These are phyloP conservation scores for Myxozyma monticola DNA, from an alignment of 805 yeast genomes.

Conservation along the genomic window DNA sequence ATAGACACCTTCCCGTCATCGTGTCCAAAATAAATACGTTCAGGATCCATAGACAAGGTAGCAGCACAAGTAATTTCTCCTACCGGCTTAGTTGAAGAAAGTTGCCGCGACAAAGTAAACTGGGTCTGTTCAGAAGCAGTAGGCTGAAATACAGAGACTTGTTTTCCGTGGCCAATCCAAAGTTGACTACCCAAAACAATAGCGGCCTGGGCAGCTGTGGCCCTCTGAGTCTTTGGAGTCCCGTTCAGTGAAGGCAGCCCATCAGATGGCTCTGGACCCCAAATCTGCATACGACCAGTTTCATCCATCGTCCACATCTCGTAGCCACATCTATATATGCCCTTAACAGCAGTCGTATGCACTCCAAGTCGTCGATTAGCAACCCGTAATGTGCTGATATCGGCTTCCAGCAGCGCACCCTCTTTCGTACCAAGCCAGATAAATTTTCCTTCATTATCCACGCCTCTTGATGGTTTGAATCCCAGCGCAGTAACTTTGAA, in stretches of 20 bases:
- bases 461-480: constrained; percentile 27
- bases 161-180: constrained; percentile 41
- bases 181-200: constrained; percentile 33
- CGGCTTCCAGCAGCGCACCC: constrained; percentile 38
- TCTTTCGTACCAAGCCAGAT: constrained; percentile 42
- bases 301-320: constrained; percentile 41
- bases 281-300: constrained; percentile 41
- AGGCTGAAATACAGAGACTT: constrained; percentile 39
- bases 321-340: constrained; percentile 28
- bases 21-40: constrained; percentile 42
- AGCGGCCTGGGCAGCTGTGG: constrained; percentile 34
- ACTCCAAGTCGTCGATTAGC: constrained; percentile 31
- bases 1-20: constrained; percentile 43
- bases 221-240: constrained; percentile 36
- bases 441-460: constrained; percentile 26
- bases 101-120: constrained; percentile 34
- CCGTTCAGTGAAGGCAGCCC: constrained; percentile 30
- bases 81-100: constrained; percentile 24
- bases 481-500: constrained; percentile 34
- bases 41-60: constrained; percentile 29
- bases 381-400: constrained; percentile 28
- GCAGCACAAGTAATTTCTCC: constrained; percentile 40
- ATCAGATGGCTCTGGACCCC: constrained; percentile 34
- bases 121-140: constrained; percentile 24
- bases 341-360: constrained; percentile 27